Evolutionary conservation across 495 filamentous ascomycete genomes (phyloP), one percentile per base, ranked within the genome.

Genomic region (Lentithecium fluviatile): DNA sequence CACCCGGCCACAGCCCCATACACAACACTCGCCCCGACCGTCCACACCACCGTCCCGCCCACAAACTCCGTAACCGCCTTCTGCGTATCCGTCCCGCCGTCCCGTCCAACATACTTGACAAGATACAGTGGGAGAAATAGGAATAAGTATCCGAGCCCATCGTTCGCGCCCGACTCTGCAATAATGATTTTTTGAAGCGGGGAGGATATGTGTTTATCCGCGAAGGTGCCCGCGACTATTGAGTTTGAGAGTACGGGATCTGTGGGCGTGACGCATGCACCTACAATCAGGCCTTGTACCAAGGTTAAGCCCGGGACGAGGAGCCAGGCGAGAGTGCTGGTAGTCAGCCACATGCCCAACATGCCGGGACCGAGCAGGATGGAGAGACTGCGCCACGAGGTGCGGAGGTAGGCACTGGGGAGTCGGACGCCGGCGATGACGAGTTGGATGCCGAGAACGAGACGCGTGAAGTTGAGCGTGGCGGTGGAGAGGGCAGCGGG

Each of bases 201-300:
- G 61, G 84, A 88, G 2, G 91, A 90, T 15, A 96, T 85, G 74
- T 96, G 88, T 65, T 90, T 88, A 56, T 95, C 91, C 11, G 91
- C 92, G 64, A 95, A 96, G 64, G 88, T 92, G 37, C 92, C 92
- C 76, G 96, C 96, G 43, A 96, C 90, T 55, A 96, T 95, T 1
- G 87, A 86, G 59, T 94, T 93, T 21, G 88, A 91, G 29, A 96
- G 76, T 23, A 96, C 85, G 0, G 93, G 93, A 70, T 97, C 93
- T 0, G 93, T 96, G 0, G 91, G 92, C 5, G 91, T 95, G 13
- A 97, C 84, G 66, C 91, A 95, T 21, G 90, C 85, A 1, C 82
- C 91, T 24, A 96, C 75, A 2, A 85, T 86, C 21, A 96, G 77
- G 0, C 91, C 85, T 67, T 92, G 85, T 0, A 96, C 79, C 62